phyloP scores from a whole-genome alignment of 2,329 filamentous ascomycete genomes.

The Epichloe gansuensis region DNA sequence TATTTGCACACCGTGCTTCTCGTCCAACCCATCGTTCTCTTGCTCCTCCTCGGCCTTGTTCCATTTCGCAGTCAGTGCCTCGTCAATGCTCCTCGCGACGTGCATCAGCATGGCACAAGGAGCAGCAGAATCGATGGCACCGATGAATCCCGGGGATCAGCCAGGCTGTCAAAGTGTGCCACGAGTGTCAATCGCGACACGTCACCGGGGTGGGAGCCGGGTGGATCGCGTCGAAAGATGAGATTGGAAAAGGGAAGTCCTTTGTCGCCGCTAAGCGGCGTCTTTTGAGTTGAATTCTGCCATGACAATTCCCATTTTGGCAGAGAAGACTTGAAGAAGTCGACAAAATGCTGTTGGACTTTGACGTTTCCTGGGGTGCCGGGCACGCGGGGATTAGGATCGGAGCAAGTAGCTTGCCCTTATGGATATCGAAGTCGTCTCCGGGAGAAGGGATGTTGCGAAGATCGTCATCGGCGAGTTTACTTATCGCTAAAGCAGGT shows the following conservation, averaged over 20 bases:
- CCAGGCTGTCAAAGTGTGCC: slow-evolving; percentile 87
- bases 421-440: slow-evolving; percentile 65
- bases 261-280: slow-evolving; percentile 58
- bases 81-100: slow-evolving; percentile 67
- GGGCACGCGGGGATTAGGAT: slow-evolving; percentile 77
- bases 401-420: slow-evolving; percentile 66
- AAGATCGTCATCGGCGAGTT: slow-evolving; percentile 64
- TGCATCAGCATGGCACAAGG: slow-evolving; percentile 93
- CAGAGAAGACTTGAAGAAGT: slow-evolving; percentile 65
- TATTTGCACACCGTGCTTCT: slow-evolving; percentile 76
- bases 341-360: slow-evolving; percentile 69
- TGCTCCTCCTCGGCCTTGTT: slow-evolving; percentile 49
- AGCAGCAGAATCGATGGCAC: slow-evolving; percentile 85
- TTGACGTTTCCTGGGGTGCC: slow-evolving; percentile 64
- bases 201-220: slow-evolving; percentile 63
- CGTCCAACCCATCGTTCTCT: slow-evolving; percentile 50
- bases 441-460: slow-evolving; percentile 58
- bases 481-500: slow-evolving; percentile 27
- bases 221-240: slow-evolving; percentile 78
- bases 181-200: slow-evolving; percentile 74
- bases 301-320: slow-evolving; percentile 70
- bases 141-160: slow-evolving; percentile 78
- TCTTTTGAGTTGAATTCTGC: slow-evolving; percentile 83
- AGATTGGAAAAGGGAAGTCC: slow-evolving; percentile 78
- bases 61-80: slow-evolving; percentile 73